phyloP scores from a whole-genome alignment of 176 grass and related monocot genomes.

The Panicum miliaceum region DNA sequence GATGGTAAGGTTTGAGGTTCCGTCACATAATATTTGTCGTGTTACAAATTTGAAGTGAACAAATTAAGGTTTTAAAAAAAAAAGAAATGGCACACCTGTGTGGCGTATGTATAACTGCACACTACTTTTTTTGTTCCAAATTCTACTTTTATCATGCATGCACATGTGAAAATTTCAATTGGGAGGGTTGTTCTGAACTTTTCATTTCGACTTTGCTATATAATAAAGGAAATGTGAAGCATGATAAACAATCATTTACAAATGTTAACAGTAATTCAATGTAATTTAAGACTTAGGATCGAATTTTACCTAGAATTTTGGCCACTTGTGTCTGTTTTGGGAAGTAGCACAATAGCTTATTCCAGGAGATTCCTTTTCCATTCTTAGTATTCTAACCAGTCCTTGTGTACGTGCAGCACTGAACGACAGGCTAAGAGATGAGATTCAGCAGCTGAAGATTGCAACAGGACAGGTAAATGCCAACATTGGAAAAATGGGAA shows the following conservation, averaged over 20 bases:
- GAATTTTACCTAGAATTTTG: background rate
- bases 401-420: constrained; percentile 58
- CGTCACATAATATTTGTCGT: constrained; percentile 19
- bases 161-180: background rate
- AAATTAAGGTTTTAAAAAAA: constrained; percentile 9
- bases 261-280: background rate
- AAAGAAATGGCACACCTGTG: background rate
- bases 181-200: background rate
- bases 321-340: background rate
- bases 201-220: background rate
- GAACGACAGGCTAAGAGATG: constrained; percentile 80
- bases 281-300: background rate
- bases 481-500: constrained; percentile 55
- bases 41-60: background rate
- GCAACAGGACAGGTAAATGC: constrained; percentile 68
- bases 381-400: constrained; percentile 12
- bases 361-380: background rate
- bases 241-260: background rate
- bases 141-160: background rate
- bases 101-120: background rate
- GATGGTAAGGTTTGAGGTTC: constrained; percentile 74
- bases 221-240: background rate
- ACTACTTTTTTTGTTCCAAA: background rate
- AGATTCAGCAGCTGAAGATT: constrained; percentile 88
- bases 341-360: background rate